Conservation (phyloP, 2,329 filamentous ascomycete species). For the Fonsecaea erecta region DNA sequence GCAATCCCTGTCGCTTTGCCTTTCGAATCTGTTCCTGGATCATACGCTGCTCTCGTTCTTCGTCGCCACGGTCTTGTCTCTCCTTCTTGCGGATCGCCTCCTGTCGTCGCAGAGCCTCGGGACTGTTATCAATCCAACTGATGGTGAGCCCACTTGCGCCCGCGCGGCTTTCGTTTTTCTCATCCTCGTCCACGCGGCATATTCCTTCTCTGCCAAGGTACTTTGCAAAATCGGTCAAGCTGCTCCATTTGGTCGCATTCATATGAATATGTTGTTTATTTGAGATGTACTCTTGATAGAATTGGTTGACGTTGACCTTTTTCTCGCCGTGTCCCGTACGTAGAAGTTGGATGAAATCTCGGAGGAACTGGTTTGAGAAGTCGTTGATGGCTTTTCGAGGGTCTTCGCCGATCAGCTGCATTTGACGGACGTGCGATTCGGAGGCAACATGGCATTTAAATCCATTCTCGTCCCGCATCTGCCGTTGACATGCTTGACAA, state of each 20-base stretch:
- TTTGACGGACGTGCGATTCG: constrained; percentile 86
- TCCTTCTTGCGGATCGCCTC: constrained; percentile 85
- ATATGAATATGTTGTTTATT: constrained; percentile 90
- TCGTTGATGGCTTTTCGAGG: constrained; percentile 81
- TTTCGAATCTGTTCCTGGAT: constrained; percentile 82
- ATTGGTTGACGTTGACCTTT: constrained; percentile 82
- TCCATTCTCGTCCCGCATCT: constrained; percentile 83
- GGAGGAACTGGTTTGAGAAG: constrained; percentile 79
- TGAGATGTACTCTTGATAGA: constrained; percentile 92
- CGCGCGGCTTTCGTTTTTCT: constrained; percentile 62
- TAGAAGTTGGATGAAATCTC: constrained; percentile 77
- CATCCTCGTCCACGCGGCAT: constrained; percentile 85
- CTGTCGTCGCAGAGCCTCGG: constrained; percentile 77
- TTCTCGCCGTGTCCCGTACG: constrained; percentile 90
- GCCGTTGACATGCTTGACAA: constrained; percentile 79
- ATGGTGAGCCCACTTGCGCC: constrained; percentile 65
- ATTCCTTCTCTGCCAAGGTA: constrained; percentile 83
- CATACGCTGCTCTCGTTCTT: constrained; percentile 82
- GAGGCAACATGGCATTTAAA: constrained; percentile 87
- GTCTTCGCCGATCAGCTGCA: constrained; percentile 85
- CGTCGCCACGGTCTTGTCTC: constrained; percentile 84
- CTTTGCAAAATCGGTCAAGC: constrained; percentile 87
- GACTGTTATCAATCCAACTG: constrained; percentile 88
- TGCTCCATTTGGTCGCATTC: constrained; percentile 89
- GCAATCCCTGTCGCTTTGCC: constrained; percentile 66